Base-by-base conservation (phyloP, 192 early-diverging fungal genomes). In the Backusella tarrabulga region DNA sequence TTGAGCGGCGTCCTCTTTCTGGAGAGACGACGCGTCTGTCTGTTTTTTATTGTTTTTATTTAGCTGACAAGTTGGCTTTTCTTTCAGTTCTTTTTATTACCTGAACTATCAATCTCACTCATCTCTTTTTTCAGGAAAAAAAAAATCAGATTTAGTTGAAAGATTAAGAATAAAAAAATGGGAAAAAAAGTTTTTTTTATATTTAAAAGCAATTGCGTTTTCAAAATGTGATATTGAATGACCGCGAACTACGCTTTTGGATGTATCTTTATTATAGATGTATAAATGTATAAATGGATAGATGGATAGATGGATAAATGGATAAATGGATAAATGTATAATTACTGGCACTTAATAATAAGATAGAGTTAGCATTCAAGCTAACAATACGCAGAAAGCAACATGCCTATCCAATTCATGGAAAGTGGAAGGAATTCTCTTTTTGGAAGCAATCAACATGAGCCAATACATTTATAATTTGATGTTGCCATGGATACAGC, bases 1-100 rank as follows among this genome's bases (percentile, higher is more conserved):
- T 71, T 19, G 79, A 74, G 60, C 75, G 60, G 12, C 79, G 75
- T 9, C 75, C 71, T 26, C 79, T 54, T 68, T 76, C 79, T 34
- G 76, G 75, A 42, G 75, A 52, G 40, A 76, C 54, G 54, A 76
- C 54, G 54, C 54, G 54, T 60, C 54, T 41, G 15, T 71, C 70
- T 67, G 35, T 42, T 42, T 77, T 72, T 41, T 40, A 40, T 17
- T 32, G 4, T 15, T 72, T 34, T 23, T 21, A 12, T 38, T 42
- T 26, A 15, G 14, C 34, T 72, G 4, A 12, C 8, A 40, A 11
- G 11, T 7, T 11, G 38, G 11, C 21, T 42, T 52, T 42, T 21
- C 29, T 42, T 44, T 17, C 3, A 44, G 2, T 3, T 32, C 32
- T 41, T 29, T 4, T 72, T 29, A 35, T 72, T 72, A 72, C 71